Base-by-base conservation (phyloP, 345 rosid species). In the Alliaria petiolata region DNA sequence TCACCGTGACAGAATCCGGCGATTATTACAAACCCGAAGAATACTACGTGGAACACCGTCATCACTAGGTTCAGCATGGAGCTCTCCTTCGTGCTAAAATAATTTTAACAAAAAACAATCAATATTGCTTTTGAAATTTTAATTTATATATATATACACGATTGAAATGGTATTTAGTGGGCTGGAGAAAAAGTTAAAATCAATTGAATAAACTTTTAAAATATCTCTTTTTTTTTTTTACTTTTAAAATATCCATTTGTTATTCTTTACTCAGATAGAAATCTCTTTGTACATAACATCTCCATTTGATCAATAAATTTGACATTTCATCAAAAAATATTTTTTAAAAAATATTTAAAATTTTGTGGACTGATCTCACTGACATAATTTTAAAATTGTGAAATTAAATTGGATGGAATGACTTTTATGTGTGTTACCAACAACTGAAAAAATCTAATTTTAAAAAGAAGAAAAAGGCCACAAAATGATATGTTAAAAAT, bases 1-100 rank as follows among this genome's bases (percentile, higher is more conserved):
- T 76, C 84, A 52, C 92, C 98, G 26, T 88, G 82, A 76, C 46
- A 69, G 75, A 93, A 77, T 22, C 97, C 89, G 13, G 78, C 88
- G 59, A 87, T 74, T 76, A 90, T 84, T 14, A 93, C 81, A 76
- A 93, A 93, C 6, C 85, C 98, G 66, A 93, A 88, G 84, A 93
- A 88, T 33, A 87, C n/a, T 53, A 90, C 78, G 74, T 90, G 98
- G 62, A 86, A 87, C 71, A 85, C 81, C 53, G 98, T 93, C 93
- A 93, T 93, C 10, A 85, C 67, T 12, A 88, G 78, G 85, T 93
- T 93, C 85, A 90, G 38, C 50, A 79, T 79, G 6, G 98, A 93
- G 82, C 97, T 88, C 63, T 93, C 93, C 87, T 90, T 93, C 45
- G 98, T 93, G 73, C 98, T 69, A 15, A n/a, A 20, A 53, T 30